Evolutionary conservation across 148 eudicot genomes (phyloP), one percentile per base, ranked within the genome.

Genomic region (Chenopodium album): DNA sequence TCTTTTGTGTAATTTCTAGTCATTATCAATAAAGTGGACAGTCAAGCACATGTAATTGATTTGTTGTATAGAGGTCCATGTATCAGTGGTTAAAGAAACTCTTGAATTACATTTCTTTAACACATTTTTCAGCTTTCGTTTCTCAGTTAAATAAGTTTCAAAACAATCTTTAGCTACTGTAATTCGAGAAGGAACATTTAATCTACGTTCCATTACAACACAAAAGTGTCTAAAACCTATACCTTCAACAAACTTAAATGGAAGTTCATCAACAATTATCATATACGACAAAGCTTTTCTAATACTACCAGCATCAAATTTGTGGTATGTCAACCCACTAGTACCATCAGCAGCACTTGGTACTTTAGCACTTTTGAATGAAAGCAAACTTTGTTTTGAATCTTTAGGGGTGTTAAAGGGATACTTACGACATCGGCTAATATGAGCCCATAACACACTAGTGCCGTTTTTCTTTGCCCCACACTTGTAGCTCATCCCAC

Each of bases 61-160:
- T 31, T 34, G 60, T 37, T 76, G 79, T 54, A 31, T 34, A 2
- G 79, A 76, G 13, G 69, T 76, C 79, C 79, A 76, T 2, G 69
- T 34, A 62, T 76, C 78, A 59, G 67, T 56, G 9, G 67, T 76
- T 1, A 76, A 8, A 29, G 22, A 56, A 16, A 76, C 67, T 10
- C 44, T 76, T 28, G 59, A 62, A n/a, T 50, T 19, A 9, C 32
- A 74, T 1, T n/a, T 48, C 63, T 59, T 59, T 59, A 59, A 59
- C 0, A 14, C 22, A 59, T 59, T 9, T 59, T 20, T 62, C 0
- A 19, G 26, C 66, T 62, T 62, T 19, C 26, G 20, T 62, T 62
- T 62, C 9, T n/a, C 66, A 19, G 66, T 62, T 9, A 62, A 62
- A 4, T 19, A 62, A 20, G 26, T 2, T 62, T n/a, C 66, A 62